Evolutionary conservation across 345 rosid genomes (phyloP).

Genomic region (Kandelia obovata): DNA sequence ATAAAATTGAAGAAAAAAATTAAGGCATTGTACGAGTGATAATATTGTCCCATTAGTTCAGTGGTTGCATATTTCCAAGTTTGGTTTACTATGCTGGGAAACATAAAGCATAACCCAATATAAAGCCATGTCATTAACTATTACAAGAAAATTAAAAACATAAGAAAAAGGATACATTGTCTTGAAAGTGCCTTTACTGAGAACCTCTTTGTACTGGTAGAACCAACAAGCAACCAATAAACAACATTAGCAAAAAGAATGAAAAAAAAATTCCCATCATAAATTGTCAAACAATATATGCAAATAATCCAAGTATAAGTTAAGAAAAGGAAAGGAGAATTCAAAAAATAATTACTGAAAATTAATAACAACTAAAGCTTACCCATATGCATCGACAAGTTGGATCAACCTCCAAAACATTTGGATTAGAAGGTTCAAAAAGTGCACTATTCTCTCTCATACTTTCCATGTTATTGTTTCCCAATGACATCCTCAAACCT

Average conservation of each 20-base stretch:
- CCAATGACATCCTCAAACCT: no score
- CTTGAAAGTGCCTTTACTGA: slow-evolving; percentile 92
- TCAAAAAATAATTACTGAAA: neutral
- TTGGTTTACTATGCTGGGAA: neutral
- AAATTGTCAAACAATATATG: neutral
- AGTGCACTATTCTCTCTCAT: slow-evolving; percentile 39
- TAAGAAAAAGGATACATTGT: slow-evolving; percentile 48
- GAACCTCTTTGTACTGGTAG: slow-evolving; percentile 61
- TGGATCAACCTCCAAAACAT: slow-evolving; percentile 64
- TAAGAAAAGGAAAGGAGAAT: slow-evolving; percentile 2
- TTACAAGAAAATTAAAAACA: no score
- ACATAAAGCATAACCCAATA: neutral
- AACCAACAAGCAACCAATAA: slow-evolving; percentile 8
- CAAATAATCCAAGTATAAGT: neutral
- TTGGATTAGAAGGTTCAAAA: slow-evolving; percentile 61
- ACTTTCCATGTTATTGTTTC: slow-evolving; percentile 22
- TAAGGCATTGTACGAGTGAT: neutral
- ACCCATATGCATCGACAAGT: slow-evolving; percentile 60
- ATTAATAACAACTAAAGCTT: slow-evolving; percentile 1
- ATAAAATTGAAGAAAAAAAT: neutral
- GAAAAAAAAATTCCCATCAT: no score
- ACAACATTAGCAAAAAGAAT: neutral
- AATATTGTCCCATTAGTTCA: neutral
- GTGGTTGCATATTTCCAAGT: neutral
- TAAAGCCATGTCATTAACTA: neutral